These are phyloP conservation scores for Phialophora tarda DNA, from an alignment of 2,329 filamentous ascomycete genomes.

Conservation along the genomic window DNA sequence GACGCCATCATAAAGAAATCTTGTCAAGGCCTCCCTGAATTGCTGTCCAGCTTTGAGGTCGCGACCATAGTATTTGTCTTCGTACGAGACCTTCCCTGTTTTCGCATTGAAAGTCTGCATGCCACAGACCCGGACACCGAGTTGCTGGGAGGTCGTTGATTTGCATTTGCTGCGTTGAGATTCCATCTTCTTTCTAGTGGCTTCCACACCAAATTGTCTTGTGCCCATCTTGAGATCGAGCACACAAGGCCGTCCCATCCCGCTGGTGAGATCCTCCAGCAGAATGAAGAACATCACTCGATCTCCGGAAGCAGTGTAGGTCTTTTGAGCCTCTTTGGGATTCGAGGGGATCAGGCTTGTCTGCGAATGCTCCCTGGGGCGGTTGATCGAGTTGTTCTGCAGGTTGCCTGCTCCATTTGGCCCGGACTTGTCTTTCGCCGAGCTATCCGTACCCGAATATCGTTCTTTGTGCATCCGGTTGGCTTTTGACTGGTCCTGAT, in stretches of 20 bases:
- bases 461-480: background rate
- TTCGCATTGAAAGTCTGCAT: slow-evolving; percentile 94
- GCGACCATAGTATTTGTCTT: slow-evolving; percentile 97
- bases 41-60: slow-evolving; percentile 84
- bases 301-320: slow-evolving; percentile 60
- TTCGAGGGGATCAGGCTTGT: slow-evolving; percentile 61
- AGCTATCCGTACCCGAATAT: slow-evolving; percentile 1
- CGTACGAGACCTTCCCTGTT: slow-evolving; percentile 85
- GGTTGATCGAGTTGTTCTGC: background rate
- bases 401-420: background rate
- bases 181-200: slow-evolving; percentile 85
- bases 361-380: slow-evolving; percentile 12
- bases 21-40: slow-evolving; percentile 84
- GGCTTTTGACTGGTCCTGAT: slow-evolving; percentile 33
- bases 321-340: slow-evolving; percentile 68
- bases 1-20: slow-evolving; percentile 89
- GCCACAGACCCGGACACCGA: slow-evolving; percentile 92
- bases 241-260: slow-evolving; percentile 95
- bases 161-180: slow-evolving; percentile 94
- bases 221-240: slow-evolving; percentile 99
- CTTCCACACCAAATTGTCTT: slow-evolving; percentile 92
- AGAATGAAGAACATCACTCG: slow-evolving; percentile 92
- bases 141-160: slow-evolving; percentile 84
- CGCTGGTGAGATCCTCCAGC: slow-evolving; percentile 91
- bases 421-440: background rate